Conservation (phyloP, 2,329 filamentous ascomycete species). For the Stenocarpella maydis region DNA sequence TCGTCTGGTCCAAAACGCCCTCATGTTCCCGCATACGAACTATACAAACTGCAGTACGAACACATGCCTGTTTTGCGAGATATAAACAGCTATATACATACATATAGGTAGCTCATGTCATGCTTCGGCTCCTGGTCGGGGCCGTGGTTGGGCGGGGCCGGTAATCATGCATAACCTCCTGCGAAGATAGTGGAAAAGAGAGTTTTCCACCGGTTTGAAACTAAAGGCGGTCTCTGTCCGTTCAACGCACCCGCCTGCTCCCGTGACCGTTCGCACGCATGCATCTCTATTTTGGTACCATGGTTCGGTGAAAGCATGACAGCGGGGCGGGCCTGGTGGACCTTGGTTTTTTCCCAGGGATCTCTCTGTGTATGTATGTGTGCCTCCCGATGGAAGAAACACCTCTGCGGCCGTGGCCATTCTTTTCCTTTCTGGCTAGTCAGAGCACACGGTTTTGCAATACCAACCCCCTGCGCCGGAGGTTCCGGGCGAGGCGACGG, state of each 20-base stretch:
- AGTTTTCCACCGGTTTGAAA: neutral
- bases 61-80: neutral
- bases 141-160: constrained; percentile 17
- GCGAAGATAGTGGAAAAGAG: too few species aligned
- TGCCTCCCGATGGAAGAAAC: neutral
- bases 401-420: constrained; percentile 9
- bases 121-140: constrained; percentile 17
- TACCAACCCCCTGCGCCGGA: constrained; percentile 9
- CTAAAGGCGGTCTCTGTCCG: neutral
- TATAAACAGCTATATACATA: neutral
- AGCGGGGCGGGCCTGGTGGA: too few species aligned
- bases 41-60: neutral
- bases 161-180: constrained; percentile 1
- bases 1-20: neutral
- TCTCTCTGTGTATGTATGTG: neutral
- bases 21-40: constrained; percentile 13
- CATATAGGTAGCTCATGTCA: too few species aligned
- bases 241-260: neutral
- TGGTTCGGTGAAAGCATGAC: neutral
- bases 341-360: constrained; percentile 18
- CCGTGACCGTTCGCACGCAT: neutral
- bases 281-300: constrained; percentile 4
- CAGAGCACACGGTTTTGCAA: neutral
- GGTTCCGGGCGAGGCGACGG: constrained; percentile 15
- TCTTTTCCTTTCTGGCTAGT: constrained; percentile 1